Percentiles rank a stretch among this genome's conserved stretches.
phyloP scores from a whole-genome alignment of 2,329 filamentous ascomycete species.

The Phyllosticta citribraziliensis region DNA sequence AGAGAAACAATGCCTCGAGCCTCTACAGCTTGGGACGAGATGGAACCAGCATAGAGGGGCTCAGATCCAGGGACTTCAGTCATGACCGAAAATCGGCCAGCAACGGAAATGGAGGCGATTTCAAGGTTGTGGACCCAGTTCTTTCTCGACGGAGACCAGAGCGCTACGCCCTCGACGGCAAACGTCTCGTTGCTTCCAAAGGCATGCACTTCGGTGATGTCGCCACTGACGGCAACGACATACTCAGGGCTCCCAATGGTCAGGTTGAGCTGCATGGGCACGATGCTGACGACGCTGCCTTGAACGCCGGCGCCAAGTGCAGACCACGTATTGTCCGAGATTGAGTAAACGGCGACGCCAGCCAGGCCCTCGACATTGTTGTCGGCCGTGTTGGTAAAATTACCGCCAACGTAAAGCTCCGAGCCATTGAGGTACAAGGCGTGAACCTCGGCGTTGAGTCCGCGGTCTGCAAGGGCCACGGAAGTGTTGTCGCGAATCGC shows the following conservation, averaged over 20 bases:
- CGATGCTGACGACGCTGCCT: conserved; percentile 63
- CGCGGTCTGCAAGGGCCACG: conserved; percentile 54
- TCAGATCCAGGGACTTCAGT: conserved; percentile 54
- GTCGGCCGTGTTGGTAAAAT: conserved; percentile 65
- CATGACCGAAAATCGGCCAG: conserved; percentile 62
- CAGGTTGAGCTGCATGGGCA: conserved; percentile 70
- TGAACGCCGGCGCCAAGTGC: conserved; percentile 79
- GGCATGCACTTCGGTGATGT: conserved; percentile 62
- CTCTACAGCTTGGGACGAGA: conserved; percentile 64
- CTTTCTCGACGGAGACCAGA: conserved; percentile 78
- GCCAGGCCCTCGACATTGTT: conserved; percentile 55
- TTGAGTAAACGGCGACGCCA: conserved; percentile 69
- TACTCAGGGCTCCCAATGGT: conserved; percentile 58
- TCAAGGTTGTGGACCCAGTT: conserved; percentile 82
- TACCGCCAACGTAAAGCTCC: conserved; percentile 69
- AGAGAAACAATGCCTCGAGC: conserved; percentile 65
- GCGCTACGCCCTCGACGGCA: conserved; percentile 63
- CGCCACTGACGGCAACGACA: conserved; percentile 69
- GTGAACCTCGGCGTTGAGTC: conserved; percentile 70
- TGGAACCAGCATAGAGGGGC: conserved; percentile 71
- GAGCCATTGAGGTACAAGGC: conserved; percentile 59
- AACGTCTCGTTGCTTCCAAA: conserved; percentile 55
- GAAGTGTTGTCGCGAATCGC: conserved; percentile 56
- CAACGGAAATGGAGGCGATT: conserved; percentile 53
- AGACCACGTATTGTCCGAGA: conserved; percentile 58